Percentiles rank a stretch among this genome's conserved stretches.
These are phyloP conservation scores for Peribolospora baueri DNA, from an alignment of 768 basidiomycete genomes.

Conservation along the genomic window DNA sequence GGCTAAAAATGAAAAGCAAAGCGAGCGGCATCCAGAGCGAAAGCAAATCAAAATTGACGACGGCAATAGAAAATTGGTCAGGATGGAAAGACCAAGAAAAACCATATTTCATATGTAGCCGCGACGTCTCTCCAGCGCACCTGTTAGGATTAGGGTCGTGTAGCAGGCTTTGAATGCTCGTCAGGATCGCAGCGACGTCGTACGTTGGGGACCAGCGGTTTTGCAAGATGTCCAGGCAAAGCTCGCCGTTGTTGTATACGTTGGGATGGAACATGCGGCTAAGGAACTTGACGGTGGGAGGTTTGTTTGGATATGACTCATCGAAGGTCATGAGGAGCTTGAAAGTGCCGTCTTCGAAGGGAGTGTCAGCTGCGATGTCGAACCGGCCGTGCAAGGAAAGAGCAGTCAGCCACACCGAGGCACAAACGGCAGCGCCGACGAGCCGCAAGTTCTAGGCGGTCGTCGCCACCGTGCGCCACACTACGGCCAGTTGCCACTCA, in stretches of 20 bases:
- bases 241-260: conserved; percentile 92
- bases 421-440: too few relatives aligned
- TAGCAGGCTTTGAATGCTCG: conserved; percentile 77
- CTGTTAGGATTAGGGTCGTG: conserved; percentile 91
- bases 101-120: neutral
- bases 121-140: conserved; percentile 16
- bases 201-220: conserved; percentile 98
- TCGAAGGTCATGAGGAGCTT: conserved; percentile 85
- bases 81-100: neutral
- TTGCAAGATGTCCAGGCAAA: conserved; percentile 94
- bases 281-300: conserved; percentile 88
- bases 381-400: neutral
- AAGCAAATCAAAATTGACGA: neutral
- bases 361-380: conserved; percentile 61
- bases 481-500: conserved; percentile 21
- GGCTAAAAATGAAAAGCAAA: conserved; percentile 27
- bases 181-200: conserved; percentile 93
- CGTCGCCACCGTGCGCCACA: too few relatives aligned
- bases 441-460: too few relatives aligned
- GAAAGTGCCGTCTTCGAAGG: conserved; percentile 98
- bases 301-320: conserved; percentile 96
- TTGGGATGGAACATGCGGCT: conserved; percentile 98
- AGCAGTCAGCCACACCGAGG: too few relatives aligned
- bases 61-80: neutral
- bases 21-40: neutral